Percentiles rank a stretch among this genome's conserved stretches.
Conservation (phyloP, 2,329 filamentous ascomycete species). For the Phyllosticta ampelicida region DNA sequence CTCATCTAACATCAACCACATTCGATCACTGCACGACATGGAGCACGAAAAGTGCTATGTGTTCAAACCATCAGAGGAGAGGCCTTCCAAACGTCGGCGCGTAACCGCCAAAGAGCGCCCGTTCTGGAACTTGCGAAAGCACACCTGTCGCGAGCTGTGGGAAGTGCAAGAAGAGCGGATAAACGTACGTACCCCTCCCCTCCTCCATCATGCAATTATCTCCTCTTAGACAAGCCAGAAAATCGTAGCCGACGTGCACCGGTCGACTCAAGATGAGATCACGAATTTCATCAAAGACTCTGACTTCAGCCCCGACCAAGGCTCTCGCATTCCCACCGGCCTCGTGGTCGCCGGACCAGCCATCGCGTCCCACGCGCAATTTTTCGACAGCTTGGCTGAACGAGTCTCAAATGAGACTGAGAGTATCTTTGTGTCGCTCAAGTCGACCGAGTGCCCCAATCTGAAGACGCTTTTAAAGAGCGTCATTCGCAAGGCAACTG, state of each 20-base stretch:
- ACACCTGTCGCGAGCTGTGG: slow-evolving; percentile 56
- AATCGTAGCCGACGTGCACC: slow-evolving; percentile 30
- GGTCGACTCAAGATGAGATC: slow-evolving; percentile 28
- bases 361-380: slow-evolving; percentile 60
- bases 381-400: slow-evolving; percentile 46
- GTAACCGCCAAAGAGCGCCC: slow-evolving; percentile 21
- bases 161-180: slow-evolving; percentile 51
- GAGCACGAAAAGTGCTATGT: slow-evolving; percentile 40
- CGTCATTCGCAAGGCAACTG: slow-evolving; percentile 57
- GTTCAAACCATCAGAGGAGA: slow-evolving; percentile 28
- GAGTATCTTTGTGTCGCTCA: slow-evolving; percentile 54
- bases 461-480: slow-evolving; percentile 63
- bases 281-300: slow-evolving; percentile 28
- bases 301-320: slow-evolving; percentile 15
- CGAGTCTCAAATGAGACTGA: slow-evolving; percentile 5
- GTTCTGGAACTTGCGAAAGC: slow-evolving; percentile 42
- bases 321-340: slow-evolving; percentile 51
- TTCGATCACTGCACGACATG: slow-evolving; percentile 21
- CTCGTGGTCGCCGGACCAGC: slow-evolving; percentile 71
- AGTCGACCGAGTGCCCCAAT: slow-evolving; percentile 61
- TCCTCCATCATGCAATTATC: background rate
- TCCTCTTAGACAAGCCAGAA: slow-evolving; percentile 15
- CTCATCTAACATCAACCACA: background rate
- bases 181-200: slow-evolving; percentile 34
- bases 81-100: slow-evolving; percentile 32